Evolutionary conservation across 805 yeast genomes (phyloP), one percentile per base, ranked within the genome.

Genomic region (Candida coquimbonensis): DNA sequence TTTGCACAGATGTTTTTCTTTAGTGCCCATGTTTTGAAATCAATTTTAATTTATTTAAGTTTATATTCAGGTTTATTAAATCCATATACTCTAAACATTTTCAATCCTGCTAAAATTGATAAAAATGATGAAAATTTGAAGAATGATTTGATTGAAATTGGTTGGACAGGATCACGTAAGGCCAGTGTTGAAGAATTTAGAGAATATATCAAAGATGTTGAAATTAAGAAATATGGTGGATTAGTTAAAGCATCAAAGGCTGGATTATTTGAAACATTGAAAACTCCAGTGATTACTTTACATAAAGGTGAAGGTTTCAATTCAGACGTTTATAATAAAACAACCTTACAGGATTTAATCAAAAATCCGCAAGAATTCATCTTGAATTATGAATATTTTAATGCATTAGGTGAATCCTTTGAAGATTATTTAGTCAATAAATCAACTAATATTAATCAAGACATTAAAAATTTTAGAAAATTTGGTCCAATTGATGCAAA

Each of bases 91-190:
- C 59, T 80, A 52, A 73, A 70, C 72, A 42, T 42, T 55, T 35
- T 58, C 45, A 17, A 50, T 60, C 36, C 59, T 53, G 69, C 61
- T 46, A 64, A 49, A 44, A 64, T 56, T 54, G 70, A 59, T 13
- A 64, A 64, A 43, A 52, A 61, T 19, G 61, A 59, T 52, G 69
- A 52, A 42, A 50, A 44, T 47, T 55, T 59, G 53, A 70, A 58
- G 51, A 61, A 63, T 24, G 70, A 75, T 48, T 73, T 90, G 55
- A 53, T 80, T 32, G 64, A 66, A 5, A 68, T 90, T 53, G 98
- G 98, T 41, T 93, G 98, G 98, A 88, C 96, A n/a, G 96, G 96
- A 44, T 75, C 93, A 24, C 83, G 81, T 64, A 81, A 81, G 54
- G 83, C 83, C 13, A 74, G 82, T 19, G 67, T 78, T 26, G 83